Evolutionary conservation across 2,329 filamentous ascomycete species (phyloP).

Genomic region (Zarea fungicola): DNA sequence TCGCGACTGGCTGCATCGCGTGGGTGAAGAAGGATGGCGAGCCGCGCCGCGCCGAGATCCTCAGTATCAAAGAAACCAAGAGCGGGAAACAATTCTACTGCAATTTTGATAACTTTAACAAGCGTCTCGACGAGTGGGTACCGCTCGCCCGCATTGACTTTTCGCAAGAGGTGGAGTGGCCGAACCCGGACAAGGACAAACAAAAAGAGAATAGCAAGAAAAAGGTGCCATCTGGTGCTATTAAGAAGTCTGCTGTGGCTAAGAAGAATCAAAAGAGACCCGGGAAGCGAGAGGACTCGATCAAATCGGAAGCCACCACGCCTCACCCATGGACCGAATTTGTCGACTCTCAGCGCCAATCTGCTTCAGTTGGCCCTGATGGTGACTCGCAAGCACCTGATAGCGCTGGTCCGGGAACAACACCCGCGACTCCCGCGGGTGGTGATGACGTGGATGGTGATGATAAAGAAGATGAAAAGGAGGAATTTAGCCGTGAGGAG

Average conservation of each 20-base stretch:
- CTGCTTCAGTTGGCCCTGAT: conserved; percentile 37
- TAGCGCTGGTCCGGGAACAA: conserved; percentile 39
- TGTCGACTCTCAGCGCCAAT: conserved; percentile 43
- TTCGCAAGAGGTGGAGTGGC: conserved; percentile 90
- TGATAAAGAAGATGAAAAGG: conserved; percentile 42
- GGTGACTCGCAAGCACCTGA: conserved; percentile 40
- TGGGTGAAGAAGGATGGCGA: conserved; percentile 69
- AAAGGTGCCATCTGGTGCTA: conserved; percentile 52
- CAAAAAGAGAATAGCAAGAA: conserved; percentile 73
- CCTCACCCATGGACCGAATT: conserved; percentile 51
- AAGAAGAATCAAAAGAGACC: conserved; percentile 56
- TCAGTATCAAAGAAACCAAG: conserved; percentile 89
- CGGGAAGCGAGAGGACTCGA: conserved; percentile 51
- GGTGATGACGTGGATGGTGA: conserved; percentile 52
- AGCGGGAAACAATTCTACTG: conserved; percentile 89
- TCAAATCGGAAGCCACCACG: conserved; percentile 47
- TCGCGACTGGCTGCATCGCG: conserved; percentile 58
- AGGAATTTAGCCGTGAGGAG: conserved; percentile 71
- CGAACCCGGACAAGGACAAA: conserved; percentile 78
- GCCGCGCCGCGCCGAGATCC: conserved; percentile 85
- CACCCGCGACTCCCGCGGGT: conserved; percentile 41
- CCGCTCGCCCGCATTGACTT: conserved; percentile 78
- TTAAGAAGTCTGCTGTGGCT: conserved; percentile 48
- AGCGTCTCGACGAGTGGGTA: conserved; percentile 81
- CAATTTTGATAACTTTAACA: conserved; percentile 98